Evolutionary conservation across 805 yeast genomes (phyloP).

Genomic region (Ogataea wickerhamii): DNA sequence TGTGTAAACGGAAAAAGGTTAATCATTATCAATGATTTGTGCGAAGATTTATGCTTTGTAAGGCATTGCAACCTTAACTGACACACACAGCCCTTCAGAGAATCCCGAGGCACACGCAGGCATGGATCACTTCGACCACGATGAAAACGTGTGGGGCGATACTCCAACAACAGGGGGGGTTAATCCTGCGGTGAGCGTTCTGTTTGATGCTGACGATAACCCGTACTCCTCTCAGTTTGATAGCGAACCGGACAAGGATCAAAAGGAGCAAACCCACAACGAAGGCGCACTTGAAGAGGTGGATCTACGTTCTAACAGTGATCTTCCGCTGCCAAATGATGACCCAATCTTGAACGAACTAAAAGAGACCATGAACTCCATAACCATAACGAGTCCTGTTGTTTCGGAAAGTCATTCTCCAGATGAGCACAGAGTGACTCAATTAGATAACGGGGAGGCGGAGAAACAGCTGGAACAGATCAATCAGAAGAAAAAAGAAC

Average conservation of each 20-base stretch:
- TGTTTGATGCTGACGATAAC: constrained; percentile 21
- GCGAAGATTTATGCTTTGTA: no score
- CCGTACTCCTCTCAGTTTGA: constrained; percentile 21
- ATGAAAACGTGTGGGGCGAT: constrained; percentile 51
- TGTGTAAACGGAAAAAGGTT: no score
- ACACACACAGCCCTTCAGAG: no score
- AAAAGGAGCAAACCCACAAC: constrained; percentile 6
- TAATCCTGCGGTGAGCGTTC: constrained; percentile 27
- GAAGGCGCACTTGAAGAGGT: constrained; percentile 21
- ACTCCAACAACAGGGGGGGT: constrained; percentile 35
- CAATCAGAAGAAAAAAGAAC: constrained; percentile 32
- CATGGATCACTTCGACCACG: constrained; percentile 26
- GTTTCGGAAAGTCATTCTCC: not conserved
- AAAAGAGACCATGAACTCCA: constrained; percentile 20
- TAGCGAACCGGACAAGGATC: constrained; percentile 3
- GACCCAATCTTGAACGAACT: constrained; percentile 14
- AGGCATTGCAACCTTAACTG: no score
- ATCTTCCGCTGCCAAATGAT: constrained; percentile 2
- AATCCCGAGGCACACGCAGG: no score
- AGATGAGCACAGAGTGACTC: constrained; percentile 4
- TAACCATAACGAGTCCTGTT: constrained; percentile 13
- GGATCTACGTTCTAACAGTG: constrained; percentile 19
- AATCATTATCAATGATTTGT: no score
- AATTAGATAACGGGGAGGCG: constrained; percentile 6
- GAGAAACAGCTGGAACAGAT: constrained; percentile 18